These are phyloP conservation scores for Avena atlantica DNA, from an alignment of 176 grass and related monocot species.

Conservation along the genomic window DNA sequence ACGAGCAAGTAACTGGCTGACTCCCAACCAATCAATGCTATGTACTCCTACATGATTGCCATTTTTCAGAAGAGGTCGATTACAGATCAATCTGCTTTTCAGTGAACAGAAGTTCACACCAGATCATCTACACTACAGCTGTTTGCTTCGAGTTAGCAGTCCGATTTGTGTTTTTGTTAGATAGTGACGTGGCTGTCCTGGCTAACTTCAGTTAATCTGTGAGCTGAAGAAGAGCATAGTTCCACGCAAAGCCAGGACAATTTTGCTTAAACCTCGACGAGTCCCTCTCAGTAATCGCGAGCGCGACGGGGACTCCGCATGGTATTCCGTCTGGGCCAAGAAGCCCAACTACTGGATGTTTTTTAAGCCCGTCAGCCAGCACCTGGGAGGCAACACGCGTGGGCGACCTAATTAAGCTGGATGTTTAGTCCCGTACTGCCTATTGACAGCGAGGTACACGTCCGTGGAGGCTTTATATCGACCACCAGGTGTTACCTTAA, in stretches of 20 bases:
- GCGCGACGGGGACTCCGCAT: no score
- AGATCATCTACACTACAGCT: not conserved
- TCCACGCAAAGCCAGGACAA: not conserved
- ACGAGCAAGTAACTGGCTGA: no score
- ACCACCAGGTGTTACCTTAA: no score
- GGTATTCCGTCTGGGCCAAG: not conserved
- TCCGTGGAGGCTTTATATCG: no score
- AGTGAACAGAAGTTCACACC: not conserved
- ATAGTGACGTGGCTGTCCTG: slow-evolving; percentile 27
- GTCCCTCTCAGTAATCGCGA: no score
- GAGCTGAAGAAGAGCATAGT: not conserved
- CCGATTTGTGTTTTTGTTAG: not conserved
- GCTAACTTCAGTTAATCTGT: slow-evolving; percentile 26
- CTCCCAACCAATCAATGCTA: no score
- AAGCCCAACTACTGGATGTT: not conserved
- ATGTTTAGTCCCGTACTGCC: not conserved
- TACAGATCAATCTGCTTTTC: not conserved
- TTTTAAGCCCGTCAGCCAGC: not conserved
- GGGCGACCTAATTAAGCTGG: no score
- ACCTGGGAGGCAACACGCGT: not conserved
- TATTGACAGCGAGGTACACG: no score
- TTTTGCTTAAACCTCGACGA: not conserved
- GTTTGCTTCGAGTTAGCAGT: not conserved
- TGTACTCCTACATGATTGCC: no score
- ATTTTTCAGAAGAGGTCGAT: not conserved